Percentiles rank a stretch among this genome's conserved stretches.
Evolutionary conservation across 768 basidiomycete genomes (phyloP).

Genomic region (Hypholoma sublateritium): DNA sequence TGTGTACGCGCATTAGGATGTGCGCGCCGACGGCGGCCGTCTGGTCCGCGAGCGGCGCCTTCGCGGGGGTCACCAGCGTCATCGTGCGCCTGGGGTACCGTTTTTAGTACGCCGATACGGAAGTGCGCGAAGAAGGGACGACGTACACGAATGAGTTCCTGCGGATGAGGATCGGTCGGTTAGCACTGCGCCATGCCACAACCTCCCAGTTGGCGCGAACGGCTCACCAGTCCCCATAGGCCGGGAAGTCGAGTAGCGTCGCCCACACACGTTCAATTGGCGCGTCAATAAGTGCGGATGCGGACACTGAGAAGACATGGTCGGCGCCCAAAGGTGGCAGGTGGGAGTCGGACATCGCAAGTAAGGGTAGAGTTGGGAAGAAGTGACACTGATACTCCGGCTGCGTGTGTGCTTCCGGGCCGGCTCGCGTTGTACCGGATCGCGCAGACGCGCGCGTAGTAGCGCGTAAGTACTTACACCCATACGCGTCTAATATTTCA

Average conservation of each 20-base stretch:
- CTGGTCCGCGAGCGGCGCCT: conserved; percentile 44
- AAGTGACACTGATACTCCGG: too few relatives aligned
- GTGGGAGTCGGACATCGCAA: conserved; percentile 6
- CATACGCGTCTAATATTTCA: too few relatives aligned
- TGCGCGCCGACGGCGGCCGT: conserved; percentile 47
- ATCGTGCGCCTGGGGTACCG: conserved; percentile 45
- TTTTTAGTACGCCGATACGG: too few relatives aligned
- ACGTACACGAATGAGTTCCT: conserved; percentile 73
- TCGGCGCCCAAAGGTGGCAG: conserved; percentile 12
- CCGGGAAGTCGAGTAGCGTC: conserved; percentile 57
- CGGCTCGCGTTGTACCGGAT: too few relatives aligned
- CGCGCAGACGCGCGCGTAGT: too few relatives aligned
- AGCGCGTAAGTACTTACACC: too few relatives aligned
- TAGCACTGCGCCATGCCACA: too few relatives aligned
- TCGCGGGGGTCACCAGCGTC: conserved; percentile 39
- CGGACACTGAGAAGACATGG: conserved; percentile 44
- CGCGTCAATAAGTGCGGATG: conserved; percentile 58
- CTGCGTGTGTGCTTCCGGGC: too few relatives aligned
- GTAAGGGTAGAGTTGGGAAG: too few relatives aligned
- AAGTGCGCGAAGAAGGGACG: not conserved
- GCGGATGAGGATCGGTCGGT: not conserved
- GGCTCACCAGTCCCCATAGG: conserved; percentile 62
- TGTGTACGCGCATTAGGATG: conserved; percentile 53
- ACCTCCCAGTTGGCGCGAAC: not conserved
- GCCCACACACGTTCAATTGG: conserved; percentile 62